These are phyloP conservation scores for Galeopsis tetrahit DNA, from an alignment of 257 asterid genomes.

Conservation along the genomic window DNA sequence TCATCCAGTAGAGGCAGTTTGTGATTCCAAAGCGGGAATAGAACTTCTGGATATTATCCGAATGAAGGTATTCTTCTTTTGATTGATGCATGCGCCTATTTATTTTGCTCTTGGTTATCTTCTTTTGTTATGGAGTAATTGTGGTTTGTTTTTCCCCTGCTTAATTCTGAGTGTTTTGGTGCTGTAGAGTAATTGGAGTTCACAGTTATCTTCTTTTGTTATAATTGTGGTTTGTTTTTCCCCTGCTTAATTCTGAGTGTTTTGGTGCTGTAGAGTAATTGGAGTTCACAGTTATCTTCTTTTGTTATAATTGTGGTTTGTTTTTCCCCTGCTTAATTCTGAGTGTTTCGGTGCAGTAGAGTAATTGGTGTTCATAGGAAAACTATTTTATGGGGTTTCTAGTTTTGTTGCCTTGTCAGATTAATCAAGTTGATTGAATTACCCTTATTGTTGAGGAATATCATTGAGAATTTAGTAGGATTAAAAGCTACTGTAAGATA, in stretches of 20 bases:
- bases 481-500: background rate
- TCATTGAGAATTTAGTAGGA: background rate
- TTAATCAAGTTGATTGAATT: too few relatives aligned
- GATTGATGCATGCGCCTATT: too few relatives aligned
- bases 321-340: background rate
- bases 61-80: background rate
- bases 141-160: background rate
- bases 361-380: too few relatives aligned
- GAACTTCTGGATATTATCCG: background rate
- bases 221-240: background rate
- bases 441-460: too few relatives aligned
- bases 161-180: background rate
- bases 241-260: background rate
- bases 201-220: too few relatives aligned
- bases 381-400: too few relatives aligned
- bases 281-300: too few relatives aligned
- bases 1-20: background rate
- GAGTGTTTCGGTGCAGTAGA: too few relatives aligned
- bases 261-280: too few relatives aligned
- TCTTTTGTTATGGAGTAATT: too few relatives aligned
- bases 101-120: too few relatives aligned
- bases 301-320: background rate
- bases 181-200: too few relatives aligned
- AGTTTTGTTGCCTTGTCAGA: background rate
- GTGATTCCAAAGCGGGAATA: background rate